phyloP scores from a whole-genome alignment of 2,329 filamentous ascomycete genomes.

The Dothiorella sarmentorum region DNA sequence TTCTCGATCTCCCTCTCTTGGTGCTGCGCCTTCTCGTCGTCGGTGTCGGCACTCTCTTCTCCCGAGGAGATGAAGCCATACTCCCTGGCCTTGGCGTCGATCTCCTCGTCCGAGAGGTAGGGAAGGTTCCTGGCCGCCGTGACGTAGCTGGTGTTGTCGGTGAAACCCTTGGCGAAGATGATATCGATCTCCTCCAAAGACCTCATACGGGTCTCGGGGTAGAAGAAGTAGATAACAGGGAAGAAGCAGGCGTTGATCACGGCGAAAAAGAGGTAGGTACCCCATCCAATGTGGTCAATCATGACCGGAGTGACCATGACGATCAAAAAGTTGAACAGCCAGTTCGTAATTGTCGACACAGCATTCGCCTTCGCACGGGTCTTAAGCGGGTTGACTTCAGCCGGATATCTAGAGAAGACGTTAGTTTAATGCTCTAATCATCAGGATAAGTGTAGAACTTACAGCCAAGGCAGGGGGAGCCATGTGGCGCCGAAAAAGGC shows the following conservation, averaged over 20 bases:
- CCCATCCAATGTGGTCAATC: constrained; percentile 37
- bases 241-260: constrained; percentile 52
- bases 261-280: constrained; percentile 48
- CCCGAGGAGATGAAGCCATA: constrained; percentile 34
- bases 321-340: constrained; percentile 51
- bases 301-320: constrained; percentile 45
- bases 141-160: constrained; percentile 60
- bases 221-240: constrained; percentile 54
- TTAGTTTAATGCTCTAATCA: constrained; percentile 25
- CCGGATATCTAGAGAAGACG: constrained; percentile 28
- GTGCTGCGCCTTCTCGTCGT: too few relatives aligned
- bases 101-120: constrained; percentile 49
- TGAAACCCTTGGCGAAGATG: constrained; percentile 48
- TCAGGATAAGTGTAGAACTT: constrained; percentile 29
- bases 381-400: constrained; percentile 54
- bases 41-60: constrained; percentile 20
- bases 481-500: constrained; percentile 65
- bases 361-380: constrained; percentile 56
- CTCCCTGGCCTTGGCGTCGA: constrained; percentile 47
- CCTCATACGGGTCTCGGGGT: constrained; percentile 49
- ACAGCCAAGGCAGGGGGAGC: constrained; percentile 59
- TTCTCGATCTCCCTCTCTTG: constrained; percentile 21
- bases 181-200: constrained; percentile 57
- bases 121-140: constrained; percentile 57
- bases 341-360: constrained; percentile 53